Conservation (phyloP, 1,284 basidiomycete genomes). For the Boletus hoseneyae region DNA sequence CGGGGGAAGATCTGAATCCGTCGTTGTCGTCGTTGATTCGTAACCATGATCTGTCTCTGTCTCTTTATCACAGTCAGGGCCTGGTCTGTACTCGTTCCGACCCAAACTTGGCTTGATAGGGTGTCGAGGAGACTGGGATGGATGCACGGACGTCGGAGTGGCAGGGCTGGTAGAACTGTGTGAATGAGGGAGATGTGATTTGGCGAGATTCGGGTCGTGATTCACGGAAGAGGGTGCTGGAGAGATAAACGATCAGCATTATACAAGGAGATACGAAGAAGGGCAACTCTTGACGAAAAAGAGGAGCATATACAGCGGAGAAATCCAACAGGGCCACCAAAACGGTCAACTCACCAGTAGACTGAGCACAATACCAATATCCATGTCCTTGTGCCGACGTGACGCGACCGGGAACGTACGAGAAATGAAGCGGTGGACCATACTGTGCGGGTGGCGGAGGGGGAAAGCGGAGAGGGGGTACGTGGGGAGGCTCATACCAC, state of each 20-base stretch:
- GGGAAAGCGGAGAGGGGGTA: constrained; percentile 15
- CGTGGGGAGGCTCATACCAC: constrained; percentile 9
- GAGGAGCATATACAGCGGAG: neutral
- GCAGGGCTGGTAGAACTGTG: constrained; percentile 4
- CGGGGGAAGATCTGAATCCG: constrained; percentile 29
- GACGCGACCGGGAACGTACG: constrained; percentile 20
- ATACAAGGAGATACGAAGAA: constrained; percentile 2
- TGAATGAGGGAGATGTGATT: constrained; percentile 1
- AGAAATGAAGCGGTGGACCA: constrained; percentile 15
- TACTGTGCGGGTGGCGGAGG: constrained; percentile 16
- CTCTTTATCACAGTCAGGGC: constrained; percentile 23
- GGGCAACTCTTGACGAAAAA: neutral
- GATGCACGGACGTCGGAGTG: constrained; percentile 1
- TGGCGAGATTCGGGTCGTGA: constrained; percentile 13
- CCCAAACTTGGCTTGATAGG: constrained; percentile 1
- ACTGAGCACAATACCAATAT: constrained; percentile 23
- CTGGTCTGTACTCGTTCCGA: constrained; percentile 5
- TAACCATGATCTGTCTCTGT: constrained; percentile 26
- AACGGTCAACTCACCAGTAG: constrained; percentile 20
- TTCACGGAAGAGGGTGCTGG: constrained; percentile 18
- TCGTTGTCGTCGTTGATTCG: constrained; percentile 29
- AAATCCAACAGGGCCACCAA: constrained; percentile 1
- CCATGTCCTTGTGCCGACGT: constrained; percentile 19
- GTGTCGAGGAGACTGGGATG: constrained; percentile 1
- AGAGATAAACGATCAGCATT: constrained; percentile 13